Evolutionary conservation across 2,329 filamentous ascomycete species (phyloP), one percentile per base, ranked within the genome.

Genomic region (Penicillium sp.): DNA sequence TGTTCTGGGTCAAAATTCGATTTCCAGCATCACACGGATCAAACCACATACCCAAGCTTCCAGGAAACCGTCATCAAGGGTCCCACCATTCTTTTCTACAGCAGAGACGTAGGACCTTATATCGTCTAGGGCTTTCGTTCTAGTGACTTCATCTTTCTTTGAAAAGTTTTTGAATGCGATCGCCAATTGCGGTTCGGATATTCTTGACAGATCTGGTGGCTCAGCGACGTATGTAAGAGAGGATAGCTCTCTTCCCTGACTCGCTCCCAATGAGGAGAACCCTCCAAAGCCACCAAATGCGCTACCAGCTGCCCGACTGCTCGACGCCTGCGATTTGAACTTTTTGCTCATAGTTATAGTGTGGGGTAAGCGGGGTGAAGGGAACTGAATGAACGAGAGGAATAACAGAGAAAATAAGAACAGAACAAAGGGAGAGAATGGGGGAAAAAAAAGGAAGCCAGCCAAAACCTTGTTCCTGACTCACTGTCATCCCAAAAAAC

Each of bases 121-220:
- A 56, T 98, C 94, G 70, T 98, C 93, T 30, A 99, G 81, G 0
- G 92, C 94, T 76, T 94, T 97, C 7, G 90, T 85, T 75, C 97
- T 96, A 44, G 95, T 99, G 11, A 88, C 96, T 71, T 89, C 90
- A 79, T 97, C 94, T 78, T 95, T 96, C 80, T 98, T 99, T 55
- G 89, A 85, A 3, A 97, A 79, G 69, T 96, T 97, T 78, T 97
- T 96, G 80, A 97, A 92, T n/a, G 89, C 88, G 15, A 98, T 93
- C 44, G 94, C 88, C 44, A 94, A 83, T 71, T 95, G 91, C 7
- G 93, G 85, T 69, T 97, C 89, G 49, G 88, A 90, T 63, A 99
- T 88, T 48, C 81, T 81, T 38, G 88, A 88, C 68, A 97, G 87
- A 71, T 97, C 90, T 52, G 91, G 91, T 9, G 92, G 91, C 71